phyloP scores from a whole-genome alignment of 192 early-diverging fungal species.

The Powellomyces hirtus region DNA sequence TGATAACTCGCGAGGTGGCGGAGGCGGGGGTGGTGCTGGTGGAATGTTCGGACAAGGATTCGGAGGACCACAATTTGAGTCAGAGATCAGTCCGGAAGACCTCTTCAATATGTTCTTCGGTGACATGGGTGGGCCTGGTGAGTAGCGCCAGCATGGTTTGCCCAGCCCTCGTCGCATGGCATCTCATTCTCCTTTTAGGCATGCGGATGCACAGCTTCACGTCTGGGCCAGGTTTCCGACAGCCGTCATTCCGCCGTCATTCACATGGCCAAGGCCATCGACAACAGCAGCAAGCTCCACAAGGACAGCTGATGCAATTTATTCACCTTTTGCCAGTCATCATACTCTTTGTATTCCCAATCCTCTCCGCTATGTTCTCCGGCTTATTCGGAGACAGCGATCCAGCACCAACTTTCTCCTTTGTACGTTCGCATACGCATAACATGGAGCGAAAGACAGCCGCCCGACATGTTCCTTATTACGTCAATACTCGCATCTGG shows the following conservation, averaged over 20 bases:
- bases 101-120: slow-evolving; percentile 97
- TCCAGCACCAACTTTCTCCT: slow-evolving; percentile 60
- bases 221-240: slow-evolving; percentile 58
- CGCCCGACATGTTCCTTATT: slow-evolving; percentile 70
- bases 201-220: slow-evolving; percentile 35
- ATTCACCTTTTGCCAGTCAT: slow-evolving; percentile 79
- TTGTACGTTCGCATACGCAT: slow-evolving; percentile 53
- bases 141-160: too few relatives aligned
- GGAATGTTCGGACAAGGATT: slow-evolving; percentile 34
- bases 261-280: slow-evolving; percentile 48
- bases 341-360: slow-evolving; percentile 70
- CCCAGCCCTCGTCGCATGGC: too few relatives aligned
- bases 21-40: slow-evolving; percentile 40
- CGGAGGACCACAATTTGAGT: slow-evolving; percentile 40
- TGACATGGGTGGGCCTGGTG: slow-evolving; percentile 54
- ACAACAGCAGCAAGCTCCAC: slow-evolving; percentile 43
- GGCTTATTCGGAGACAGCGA: slow-evolving; percentile 3
- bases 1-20: slow-evolving; percentile 43
- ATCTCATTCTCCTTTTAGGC: too few relatives aligned
- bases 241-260: slow-evolving; percentile 33
- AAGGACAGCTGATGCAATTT: slow-evolving; percentile 43
- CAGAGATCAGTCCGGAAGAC: slow-evolving; percentile 90
- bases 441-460: slow-evolving; percentile 54
- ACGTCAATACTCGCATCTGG: slow-evolving; percentile 57
- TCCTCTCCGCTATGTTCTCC: slow-evolving; percentile 63